phyloP scores from a whole-genome alignment of 1,284 basidiomycete species.

The Cronartium quercuum region DNA sequence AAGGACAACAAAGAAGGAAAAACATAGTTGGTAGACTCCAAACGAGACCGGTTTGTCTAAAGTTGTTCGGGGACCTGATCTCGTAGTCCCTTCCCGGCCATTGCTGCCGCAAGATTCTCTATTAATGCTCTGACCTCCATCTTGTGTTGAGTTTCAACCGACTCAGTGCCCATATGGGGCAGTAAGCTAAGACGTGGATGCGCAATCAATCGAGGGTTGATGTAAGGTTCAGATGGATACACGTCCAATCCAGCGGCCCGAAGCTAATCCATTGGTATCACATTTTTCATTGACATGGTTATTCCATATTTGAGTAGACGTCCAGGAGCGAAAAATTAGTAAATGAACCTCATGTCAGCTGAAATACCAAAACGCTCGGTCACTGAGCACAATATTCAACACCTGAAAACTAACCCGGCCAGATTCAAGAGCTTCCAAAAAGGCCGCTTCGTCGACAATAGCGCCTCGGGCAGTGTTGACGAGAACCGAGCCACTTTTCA shows the following conservation, averaged over 20 bases:
- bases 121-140: constrained; percentile 55
- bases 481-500: constrained; percentile 74
- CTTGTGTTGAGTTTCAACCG: constrained; percentile 67
- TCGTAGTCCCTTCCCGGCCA: constrained; percentile 48
- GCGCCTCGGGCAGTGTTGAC: constrained; percentile 87
- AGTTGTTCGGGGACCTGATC: constrained; percentile 50
- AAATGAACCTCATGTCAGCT: no score
- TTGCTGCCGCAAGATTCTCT: constrained; percentile 49
- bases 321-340: no score
- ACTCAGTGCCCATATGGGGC: constrained; percentile 86
- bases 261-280: neutral
- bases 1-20: neutral
- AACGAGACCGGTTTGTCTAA: neutral
- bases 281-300: no score
- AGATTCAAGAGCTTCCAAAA: constrained; percentile 73
- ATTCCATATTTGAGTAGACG: no score
- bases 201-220: constrained; percentile 54
- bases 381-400: no score
- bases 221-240: constrained; percentile 76
- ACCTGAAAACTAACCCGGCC: constrained; percentile 69
- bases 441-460: constrained; percentile 76
- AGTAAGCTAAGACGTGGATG: constrained; percentile 59
- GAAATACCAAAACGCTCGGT: no score
- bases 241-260: constrained; percentile 69
- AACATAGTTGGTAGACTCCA: neutral